Evolutionary conservation across 805 yeast genomes (phyloP).

Genomic region (Candida xiaguanensis): DNA sequence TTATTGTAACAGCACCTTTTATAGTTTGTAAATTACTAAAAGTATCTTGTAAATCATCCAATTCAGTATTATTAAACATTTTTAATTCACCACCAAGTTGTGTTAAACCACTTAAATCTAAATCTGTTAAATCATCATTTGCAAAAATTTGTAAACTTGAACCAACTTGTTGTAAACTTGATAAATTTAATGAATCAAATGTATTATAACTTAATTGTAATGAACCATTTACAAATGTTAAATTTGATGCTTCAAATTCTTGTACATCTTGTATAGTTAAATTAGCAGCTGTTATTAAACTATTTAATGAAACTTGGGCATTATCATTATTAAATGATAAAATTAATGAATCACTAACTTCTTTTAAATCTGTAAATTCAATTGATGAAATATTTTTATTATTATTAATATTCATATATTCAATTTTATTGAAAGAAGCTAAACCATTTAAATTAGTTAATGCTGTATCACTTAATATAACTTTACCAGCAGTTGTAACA

Average conservation of each 20-base stretch:
- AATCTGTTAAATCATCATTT: constrained; percentile 36
- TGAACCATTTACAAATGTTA: constrained; percentile 39
- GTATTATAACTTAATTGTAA: constrained; percentile 38
- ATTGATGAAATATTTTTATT: constrained; percentile 39
- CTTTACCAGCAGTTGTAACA: constrained; percentile 27
- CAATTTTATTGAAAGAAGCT: constrained; percentile 27
- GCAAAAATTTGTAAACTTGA: constrained; percentile 39
- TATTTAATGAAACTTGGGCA: constrained; percentile 29
- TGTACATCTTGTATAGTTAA: constrained; percentile 41
- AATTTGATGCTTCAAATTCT: constrained; percentile 26
- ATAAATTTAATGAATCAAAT: constrained; percentile 27
- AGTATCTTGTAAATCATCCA: constrained; percentile 25
- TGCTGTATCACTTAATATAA: constrained; percentile 41
- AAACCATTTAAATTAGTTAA: constrained; percentile 32
- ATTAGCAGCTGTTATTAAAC: constrained; percentile 40
- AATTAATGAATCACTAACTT: constrained; percentile 32
- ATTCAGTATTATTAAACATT: constrained; percentile 38
- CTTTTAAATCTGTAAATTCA: constrained; percentile 28
- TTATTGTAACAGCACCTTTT: constrained; percentile 39
- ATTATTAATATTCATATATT: constrained; percentile 37
- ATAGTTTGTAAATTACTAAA: constrained; percentile 28
- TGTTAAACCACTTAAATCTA: constrained; percentile 25
- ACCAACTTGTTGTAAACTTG: constrained; percentile 31
- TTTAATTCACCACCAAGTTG: constrained; percentile 40
- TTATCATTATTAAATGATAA: constrained; percentile 40